These are phyloP conservation scores for Saccharomycopsis selenospora DNA, from an alignment of 805 yeast genomes.

Conservation along the genomic window DNA sequence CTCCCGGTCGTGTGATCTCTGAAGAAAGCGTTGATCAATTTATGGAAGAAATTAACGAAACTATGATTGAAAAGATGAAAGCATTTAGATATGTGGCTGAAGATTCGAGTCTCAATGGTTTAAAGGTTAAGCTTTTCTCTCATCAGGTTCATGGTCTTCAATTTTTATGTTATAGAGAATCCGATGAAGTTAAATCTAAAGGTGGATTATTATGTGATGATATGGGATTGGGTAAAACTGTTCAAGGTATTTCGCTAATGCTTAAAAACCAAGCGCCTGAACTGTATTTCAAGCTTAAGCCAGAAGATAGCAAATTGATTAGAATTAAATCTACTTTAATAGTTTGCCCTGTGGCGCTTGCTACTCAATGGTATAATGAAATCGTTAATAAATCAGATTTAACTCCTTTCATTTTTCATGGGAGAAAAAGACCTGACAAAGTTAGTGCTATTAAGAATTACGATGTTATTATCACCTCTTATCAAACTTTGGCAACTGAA, in stretches of 20 bases:
- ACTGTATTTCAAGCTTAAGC: background rate
- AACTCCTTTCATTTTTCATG: conserved; percentile 50
- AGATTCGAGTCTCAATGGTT: conserved; percentile 30
- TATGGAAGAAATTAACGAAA: conserved; percentile 17
- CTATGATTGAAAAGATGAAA: conserved; percentile 17
- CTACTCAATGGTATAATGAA: conserved; percentile 70
- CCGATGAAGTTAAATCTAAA: conserved; percentile 24
- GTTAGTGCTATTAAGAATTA: conserved; percentile 37
- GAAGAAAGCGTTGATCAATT: conserved; percentile 19
- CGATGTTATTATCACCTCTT: conserved; percentile 65
- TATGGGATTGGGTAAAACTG: conserved; percentile 87
- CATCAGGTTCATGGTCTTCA: conserved; percentile 41
- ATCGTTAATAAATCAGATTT: conserved; percentile 42
- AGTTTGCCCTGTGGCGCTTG: conserved; percentile 67
- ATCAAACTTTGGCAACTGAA: conserved; percentile 44
- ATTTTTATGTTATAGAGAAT: conserved; percentile 37
- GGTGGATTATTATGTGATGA: conserved; percentile 78
- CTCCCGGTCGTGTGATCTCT: conserved; percentile 6
- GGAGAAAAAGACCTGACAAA: conserved; percentile 29
- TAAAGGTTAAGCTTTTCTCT: conserved; percentile 33
- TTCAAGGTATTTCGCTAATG: conserved; percentile 63
- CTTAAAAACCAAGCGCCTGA: conserved; percentile 27
- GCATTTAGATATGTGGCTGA: conserved; percentile 13
- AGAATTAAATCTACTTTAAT: conserved; percentile 43
- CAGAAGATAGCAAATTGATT: background rate